phyloP scores from a whole-genome alignment of 2,329 filamentous ascomycete genomes.

The Volutella citrinella region DNA sequence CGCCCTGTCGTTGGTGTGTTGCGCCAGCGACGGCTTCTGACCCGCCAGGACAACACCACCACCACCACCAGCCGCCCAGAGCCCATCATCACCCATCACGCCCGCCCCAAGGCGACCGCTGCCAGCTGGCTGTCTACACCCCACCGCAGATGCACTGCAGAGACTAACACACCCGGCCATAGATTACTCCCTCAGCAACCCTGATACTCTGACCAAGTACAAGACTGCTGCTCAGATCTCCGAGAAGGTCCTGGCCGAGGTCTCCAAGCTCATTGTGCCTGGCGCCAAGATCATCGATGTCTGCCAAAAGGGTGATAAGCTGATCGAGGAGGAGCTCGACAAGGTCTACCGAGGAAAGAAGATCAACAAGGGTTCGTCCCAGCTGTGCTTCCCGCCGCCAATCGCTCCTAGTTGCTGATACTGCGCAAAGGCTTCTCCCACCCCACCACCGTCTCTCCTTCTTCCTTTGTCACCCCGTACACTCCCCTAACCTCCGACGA shows the following conservation, averaged over 20 bases:
- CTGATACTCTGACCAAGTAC: constrained; percentile 97
- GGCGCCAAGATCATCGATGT: constrained; percentile 91
- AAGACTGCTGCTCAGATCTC: constrained; percentile 95
- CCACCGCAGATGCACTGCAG: too few relatives aligned
- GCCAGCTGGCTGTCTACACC: too few relatives aligned
- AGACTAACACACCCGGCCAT: too few relatives aligned
- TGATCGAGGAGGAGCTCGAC: constrained; percentile 86
- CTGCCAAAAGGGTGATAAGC: constrained; percentile 93
- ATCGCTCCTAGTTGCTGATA: constrained; percentile 14
- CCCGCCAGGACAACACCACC: too few relatives aligned
- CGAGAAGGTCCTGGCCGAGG: constrained; percentile 88
- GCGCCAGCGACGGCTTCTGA: too few relatives aligned
- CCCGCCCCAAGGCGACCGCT: constrained; percentile 24
- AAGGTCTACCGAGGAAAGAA: constrained; percentile 99
- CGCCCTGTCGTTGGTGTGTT: constrained; percentile 1
- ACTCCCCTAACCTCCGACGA: constrained; percentile 86
- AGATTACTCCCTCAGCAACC: constrained; percentile 91
- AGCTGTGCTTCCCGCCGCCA: constrained; percentile 2
- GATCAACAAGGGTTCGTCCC: constrained; percentile 74
- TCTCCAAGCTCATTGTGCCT: constrained; percentile 70
- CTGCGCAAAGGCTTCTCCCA: constrained; percentile 70
- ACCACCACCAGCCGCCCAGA: too few relatives aligned
- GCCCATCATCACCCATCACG: constrained; percentile 23
- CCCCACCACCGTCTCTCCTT: constrained; percentile 92
- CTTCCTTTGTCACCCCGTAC: constrained; percentile 93